Evolutionary conservation across 371 early-diverging fungal genomes (phyloP), one percentile per base, ranked within the genome.

Genomic region (Capillidium rhysosporum): DNA sequence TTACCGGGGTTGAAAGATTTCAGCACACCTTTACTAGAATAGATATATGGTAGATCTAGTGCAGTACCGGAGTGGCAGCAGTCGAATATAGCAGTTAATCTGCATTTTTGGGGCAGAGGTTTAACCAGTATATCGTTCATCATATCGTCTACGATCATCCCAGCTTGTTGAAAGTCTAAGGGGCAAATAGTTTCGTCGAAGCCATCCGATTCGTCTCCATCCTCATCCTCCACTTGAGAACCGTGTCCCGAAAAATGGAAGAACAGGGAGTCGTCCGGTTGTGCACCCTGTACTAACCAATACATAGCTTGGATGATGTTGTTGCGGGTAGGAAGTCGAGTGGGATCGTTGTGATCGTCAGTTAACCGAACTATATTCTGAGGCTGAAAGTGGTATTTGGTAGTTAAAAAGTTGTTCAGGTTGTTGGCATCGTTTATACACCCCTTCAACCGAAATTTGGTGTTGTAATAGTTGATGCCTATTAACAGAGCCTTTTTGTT

Each of bases 391-490:
- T 65, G 64, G 52, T 60, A 72, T 31, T 66, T 57, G 7, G 58
- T 48, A n/a, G 55, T 57, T n/a, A 80, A 46, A 49, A 70, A 75
- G 8, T 66, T 56, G 40, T 63, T 62, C 12, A 82, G 64, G 52
- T 74, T 74, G 10, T 66, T 48, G 2, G 75, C 76, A 61, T 80
- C 81, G 59, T 79, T 79, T 58, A 73, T 69, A 63, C 81, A 81
- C 18, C 80, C 76, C 54, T 58, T 61, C 40, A 86, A 70, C 56
- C 70, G 66, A 18, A 49, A 46, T 23, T 54, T 60, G 10, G 56
- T 55, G 26, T 79, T 78, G 39, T 70, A 69, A 61, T 93, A 93
- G 61, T 93, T 93, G 63, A 92, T 89, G 38, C 94, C 94, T 43
- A 93, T 78, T 44, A 93, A 65, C 49, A 93, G 65, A 1, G 91